Percentiles rank a stretch among this genome's conserved stretches.
These are phyloP conservation scores for Coemansia sp. DNA, from an alignment of 371 early-diverging fungal species.

Conservation along the genomic window DNA sequence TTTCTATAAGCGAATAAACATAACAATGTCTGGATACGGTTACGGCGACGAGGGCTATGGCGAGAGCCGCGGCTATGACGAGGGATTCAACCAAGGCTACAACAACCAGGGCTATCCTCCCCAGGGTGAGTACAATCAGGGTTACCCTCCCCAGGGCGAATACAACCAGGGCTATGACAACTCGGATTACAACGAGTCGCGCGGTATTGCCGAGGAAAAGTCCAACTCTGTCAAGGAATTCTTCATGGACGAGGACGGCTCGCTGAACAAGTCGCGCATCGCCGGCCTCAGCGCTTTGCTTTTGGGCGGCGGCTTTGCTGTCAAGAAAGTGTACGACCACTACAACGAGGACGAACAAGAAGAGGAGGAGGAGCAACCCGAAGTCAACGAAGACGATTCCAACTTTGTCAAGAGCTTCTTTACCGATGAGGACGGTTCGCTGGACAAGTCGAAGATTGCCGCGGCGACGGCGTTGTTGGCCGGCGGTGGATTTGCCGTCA, in stretches of 20 bases:
- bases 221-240: constrained; percentile 8
- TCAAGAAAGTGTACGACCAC: constrained; percentile 21
- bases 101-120: not conserved
- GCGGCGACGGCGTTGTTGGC: not conserved
- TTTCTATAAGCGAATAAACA: not conserved
- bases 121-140: constrained; percentile 2
- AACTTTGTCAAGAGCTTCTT: constrained; percentile 15
- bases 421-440: constrained; percentile 13
- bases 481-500: constrained; percentile 15
- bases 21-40: constrained; percentile 2
- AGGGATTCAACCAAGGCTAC: constrained; percentile 9
- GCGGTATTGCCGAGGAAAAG: not conserved
- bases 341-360: not conserved
- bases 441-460: constrained; percentile 25
- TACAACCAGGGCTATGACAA: not conserved
- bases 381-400: not conserved
- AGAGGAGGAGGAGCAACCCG: constrained; percentile 7
- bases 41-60: constrained; percentile 2
- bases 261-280: constrained; percentile 17
- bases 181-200: not conserved
- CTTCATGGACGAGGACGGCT: constrained; percentile 25
- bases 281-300: constrained; percentile 3
- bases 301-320: constrained; percentile 12
- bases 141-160: not conserved
- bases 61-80: not conserved